phyloP scores from a whole-genome alignment of 1,139 yeast species.

The Diutina siamensis region DNA sequence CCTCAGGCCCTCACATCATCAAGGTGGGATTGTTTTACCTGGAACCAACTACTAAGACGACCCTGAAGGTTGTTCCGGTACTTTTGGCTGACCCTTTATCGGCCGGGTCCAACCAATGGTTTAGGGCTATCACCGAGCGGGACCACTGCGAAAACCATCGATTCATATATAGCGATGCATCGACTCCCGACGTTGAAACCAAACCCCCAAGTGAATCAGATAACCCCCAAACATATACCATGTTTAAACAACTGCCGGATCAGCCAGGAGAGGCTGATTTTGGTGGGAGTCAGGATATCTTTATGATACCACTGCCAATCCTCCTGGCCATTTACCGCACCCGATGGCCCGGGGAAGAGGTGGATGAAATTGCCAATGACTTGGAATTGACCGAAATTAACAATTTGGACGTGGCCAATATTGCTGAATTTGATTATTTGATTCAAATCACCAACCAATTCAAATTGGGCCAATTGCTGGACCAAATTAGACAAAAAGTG shows the following conservation, averaged over 20 bases:
- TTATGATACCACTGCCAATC: conserved; percentile 24
- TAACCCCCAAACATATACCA: not conserved
- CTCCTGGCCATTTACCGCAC: conserved; percentile 21
- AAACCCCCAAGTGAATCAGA: not conserved
- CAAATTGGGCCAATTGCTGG: conserved; percentile 13
- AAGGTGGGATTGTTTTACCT: not conserved
- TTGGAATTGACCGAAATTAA: conserved; percentile 23
- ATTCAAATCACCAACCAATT: conserved; percentile 21
- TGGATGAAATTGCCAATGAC: conserved; percentile 13
- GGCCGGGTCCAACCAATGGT: conserved; percentile 22
- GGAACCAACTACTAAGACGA: not conserved
- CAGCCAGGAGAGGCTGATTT: conserved; percentile 9
- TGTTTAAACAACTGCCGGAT: not conserved
- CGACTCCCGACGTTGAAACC: too few relatives aligned
- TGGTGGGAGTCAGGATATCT: conserved; percentile 6
- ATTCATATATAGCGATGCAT: conserved; percentile 12
- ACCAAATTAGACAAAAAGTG: conserved; percentile 15
- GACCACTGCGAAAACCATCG: conserved; percentile 12
- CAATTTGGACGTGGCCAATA: conserved; percentile 10
- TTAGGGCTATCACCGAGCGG: conserved; percentile 16
- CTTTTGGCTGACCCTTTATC: conserved; percentile 35
- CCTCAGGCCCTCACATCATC: not conserved
- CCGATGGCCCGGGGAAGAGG: conserved; percentile 11
- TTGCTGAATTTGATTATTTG: conserved; percentile 16
- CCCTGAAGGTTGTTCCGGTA: conserved; percentile 7